Percentiles rank a stretch among this genome's conserved stretches.
phyloP scores from a whole-genome alignment of 371 early-diverging fungal genomes.

The Mortierella sp. region DNA sequence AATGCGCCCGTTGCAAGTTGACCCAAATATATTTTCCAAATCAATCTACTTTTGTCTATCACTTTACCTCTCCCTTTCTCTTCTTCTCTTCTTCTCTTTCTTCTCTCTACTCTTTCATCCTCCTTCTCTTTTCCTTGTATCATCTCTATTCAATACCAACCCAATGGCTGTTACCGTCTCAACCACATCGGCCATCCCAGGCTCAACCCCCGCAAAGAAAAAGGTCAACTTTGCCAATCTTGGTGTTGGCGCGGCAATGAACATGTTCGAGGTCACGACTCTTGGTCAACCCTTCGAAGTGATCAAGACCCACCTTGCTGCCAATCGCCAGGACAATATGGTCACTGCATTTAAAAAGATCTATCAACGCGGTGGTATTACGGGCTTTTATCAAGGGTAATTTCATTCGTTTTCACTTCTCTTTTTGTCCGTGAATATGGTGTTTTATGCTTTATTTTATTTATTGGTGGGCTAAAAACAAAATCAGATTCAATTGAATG shows the following conservation, averaged over 20 bases:
- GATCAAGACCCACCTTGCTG: constrained; percentile 90
- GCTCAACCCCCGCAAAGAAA: constrained; percentile 38
- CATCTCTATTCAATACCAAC: not conserved
- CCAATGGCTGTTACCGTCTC: constrained; percentile 38
- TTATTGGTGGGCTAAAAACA: not conserved
- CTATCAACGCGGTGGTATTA: constrained; percentile 83
- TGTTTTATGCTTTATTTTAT: not conserved
- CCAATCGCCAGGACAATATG: constrained; percentile 84
- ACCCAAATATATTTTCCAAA: not conserved
- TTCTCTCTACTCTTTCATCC: not conserved
- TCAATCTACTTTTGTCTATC: not conserved
- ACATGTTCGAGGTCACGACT: constrained; percentile 89
- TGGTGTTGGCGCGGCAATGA: constrained; percentile 62
- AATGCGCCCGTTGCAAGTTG: not conserved
- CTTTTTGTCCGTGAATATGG: not conserved
- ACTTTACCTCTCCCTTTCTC: not conserved
- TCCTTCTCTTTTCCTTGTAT: too few species aligned
- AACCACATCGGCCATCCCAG: constrained; percentile 11
- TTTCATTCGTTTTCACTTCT: not conserved
- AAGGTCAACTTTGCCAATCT: constrained; percentile 56
- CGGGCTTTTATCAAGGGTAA: constrained; percentile 86
- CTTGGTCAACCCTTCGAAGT: constrained; percentile 95
- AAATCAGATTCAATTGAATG: not conserved
- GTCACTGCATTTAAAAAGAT: constrained; percentile 71
- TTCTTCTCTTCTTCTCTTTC: constrained; percentile 8